Base-by-base conservation (phyloP, 1,284 basidiomycete genomes). In the Flammula alnicola region DNA sequence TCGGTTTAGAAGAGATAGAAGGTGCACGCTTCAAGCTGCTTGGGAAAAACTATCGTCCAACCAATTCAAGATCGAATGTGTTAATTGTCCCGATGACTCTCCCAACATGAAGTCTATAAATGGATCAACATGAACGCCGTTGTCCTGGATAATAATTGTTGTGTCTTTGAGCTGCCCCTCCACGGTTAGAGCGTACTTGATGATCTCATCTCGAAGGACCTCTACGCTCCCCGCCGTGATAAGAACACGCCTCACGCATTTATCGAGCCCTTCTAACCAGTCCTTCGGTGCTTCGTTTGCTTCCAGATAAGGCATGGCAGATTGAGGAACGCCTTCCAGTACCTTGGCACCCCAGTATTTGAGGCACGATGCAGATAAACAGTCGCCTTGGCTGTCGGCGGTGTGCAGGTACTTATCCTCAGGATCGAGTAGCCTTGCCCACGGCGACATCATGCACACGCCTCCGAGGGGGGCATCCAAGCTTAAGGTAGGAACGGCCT, bases 371-470 rank as follows among this genome's bases (percentile, higher is more conserved):
- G 41, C 22, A n/a, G 52, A 46, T 10, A 73, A 41, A 32, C 67
- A 51, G 47, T 73, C 73, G 17, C 31, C 55, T 25, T 45, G 45
- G 31, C 58, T 51, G 43, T 68, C 0, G 23, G 23, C 38, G 64
- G 62, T 5, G 68, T 69, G 11, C 52, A 52, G 12, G 56, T 60
- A 11, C 63, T 53, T n/a, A n/a, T n/a, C n/a, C n/a, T n/a, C n/a
- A n/a, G n/a, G n/a, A n/a, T n/a, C n/a, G n/a, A n/a, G n/a, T 5
- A 72, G 59, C 5, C 53, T 59, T 1, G 69, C 61, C 68, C 70
- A 73, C 5, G 71, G 70, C 2, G 72, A 74, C 64, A 74, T 69
- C 35, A 71, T 54, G 46, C 57, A 68, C 11, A 57, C 61, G 25
- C 71, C 66, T 16, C 61, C 49, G 25, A 73, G 36, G 5, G 59